A percentile compares a stretch with the other conserved stretches of the same genome.
Conservation (phyloP, 2,329 filamentous ascomycete genomes). For the Aureobasidium sp. region DNA sequence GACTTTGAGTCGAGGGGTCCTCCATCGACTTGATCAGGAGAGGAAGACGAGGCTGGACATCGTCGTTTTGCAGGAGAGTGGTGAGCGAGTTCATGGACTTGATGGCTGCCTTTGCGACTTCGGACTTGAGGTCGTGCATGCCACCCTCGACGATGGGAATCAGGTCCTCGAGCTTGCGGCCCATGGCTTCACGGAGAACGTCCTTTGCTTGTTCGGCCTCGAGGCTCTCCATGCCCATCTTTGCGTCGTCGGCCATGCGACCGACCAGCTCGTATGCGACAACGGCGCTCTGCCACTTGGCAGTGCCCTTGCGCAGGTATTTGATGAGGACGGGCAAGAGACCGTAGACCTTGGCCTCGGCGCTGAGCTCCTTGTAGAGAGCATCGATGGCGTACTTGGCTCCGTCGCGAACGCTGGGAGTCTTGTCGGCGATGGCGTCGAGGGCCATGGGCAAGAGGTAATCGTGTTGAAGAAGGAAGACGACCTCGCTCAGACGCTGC, state of each 20-base stretch:
- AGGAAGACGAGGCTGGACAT: conserved; percentile 85
- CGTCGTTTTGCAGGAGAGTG: conserved; percentile 88
- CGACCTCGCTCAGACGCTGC: conserved; percentile 70
- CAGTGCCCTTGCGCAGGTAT: conserved; percentile 76
- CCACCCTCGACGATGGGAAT: conserved; percentile 87
- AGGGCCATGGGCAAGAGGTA: conserved; percentile 66
- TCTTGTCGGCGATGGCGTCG: conserved; percentile 86
- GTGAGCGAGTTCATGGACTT: conserved; percentile 89
- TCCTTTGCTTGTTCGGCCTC: conserved; percentile 86
- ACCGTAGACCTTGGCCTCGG: conserved; percentile 76
- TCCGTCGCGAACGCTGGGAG: conserved; percentile 77
- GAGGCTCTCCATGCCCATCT: conserved; percentile 74
- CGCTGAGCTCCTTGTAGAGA: conserved; percentile 68
- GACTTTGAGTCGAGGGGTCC: conserved; percentile 76
- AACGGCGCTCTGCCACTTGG: conserved; percentile 96
- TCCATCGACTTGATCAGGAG: conserved; percentile 93
- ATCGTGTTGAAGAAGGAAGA: conserved; percentile 76
- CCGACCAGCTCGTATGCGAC: conserved; percentile 79
- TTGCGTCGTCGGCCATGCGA: conserved; percentile 90
- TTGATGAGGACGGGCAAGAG: conserved; percentile 67
- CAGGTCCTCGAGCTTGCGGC: conserved; percentile 73
- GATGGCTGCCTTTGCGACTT: conserved; percentile 79
- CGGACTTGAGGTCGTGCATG: conserved; percentile 93
- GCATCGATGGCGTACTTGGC: conserved; percentile 92
- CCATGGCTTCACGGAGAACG: conserved; percentile 82